These are phyloP conservation scores for Penicillium canescens DNA, from an alignment of 495 filamentous ascomycete genomes.

Conservation along the genomic window DNA sequence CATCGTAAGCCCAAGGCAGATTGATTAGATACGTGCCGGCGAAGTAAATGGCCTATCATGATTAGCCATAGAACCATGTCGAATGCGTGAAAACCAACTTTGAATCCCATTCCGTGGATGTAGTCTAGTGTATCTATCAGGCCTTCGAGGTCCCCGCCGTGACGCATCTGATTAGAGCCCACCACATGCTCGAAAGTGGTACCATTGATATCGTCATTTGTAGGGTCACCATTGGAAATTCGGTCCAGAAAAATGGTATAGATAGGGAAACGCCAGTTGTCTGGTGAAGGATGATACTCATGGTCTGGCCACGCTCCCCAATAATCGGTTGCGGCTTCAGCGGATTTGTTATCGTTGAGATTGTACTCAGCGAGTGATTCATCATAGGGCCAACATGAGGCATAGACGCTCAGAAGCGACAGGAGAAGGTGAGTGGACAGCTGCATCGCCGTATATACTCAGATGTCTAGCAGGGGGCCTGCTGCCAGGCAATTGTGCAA, in stretches of 20 bases:
- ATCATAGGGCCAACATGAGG: slow-evolving; percentile 16
- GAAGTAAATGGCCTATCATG: slow-evolving; percentile 31
- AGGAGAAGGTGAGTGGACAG: slow-evolving; percentile 12
- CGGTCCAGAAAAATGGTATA: slow-evolving; percentile 43
- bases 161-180: slow-evolving; percentile 38
- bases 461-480: too few species aligned
- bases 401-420: slow-evolving; percentile 11
- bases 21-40: slow-evolving; percentile 42
- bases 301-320: slow-evolving; percentile 42
- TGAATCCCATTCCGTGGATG: slow-evolving; percentile 42
- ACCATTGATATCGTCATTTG: slow-evolving; percentile 18
- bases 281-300: slow-evolving; percentile 38
- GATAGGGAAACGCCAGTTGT: slow-evolving; percentile 45
- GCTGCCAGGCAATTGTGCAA: too few species aligned
- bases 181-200: slow-evolving; percentile 34
- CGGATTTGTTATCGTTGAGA: slow-evolving; percentile 38
- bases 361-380: slow-evolving; percentile 31
- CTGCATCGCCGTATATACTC: slow-evolving; percentile 7
- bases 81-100: slow-evolving; percentile 6
- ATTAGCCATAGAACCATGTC: slow-evolving; percentile 1
- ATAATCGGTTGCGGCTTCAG: slow-evolving; percentile 32
- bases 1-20: slow-evolving; percentile 42
- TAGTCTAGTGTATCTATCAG: slow-evolving; percentile 38
- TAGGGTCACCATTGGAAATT: slow-evolving; percentile 39
- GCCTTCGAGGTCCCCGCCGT: slow-evolving; percentile 39